These are phyloP conservation scores for Backusella tuberculispora DNA, from an alignment of 192 early-diverging fungal genomes.

Conservation along the genomic window DNA sequence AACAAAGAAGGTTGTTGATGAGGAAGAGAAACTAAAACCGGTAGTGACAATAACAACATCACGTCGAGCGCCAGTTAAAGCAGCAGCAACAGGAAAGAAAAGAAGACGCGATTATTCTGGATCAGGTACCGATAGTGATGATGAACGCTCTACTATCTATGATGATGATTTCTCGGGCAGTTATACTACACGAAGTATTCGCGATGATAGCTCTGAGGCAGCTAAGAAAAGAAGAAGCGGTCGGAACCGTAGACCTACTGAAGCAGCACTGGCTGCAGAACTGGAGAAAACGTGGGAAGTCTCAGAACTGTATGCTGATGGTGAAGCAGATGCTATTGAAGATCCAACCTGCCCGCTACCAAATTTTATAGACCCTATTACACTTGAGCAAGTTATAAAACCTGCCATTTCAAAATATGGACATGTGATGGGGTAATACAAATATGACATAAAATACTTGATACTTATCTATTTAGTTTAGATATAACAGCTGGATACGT, in stretches of 20 bases:
- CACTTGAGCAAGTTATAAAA: conserved; percentile 81
- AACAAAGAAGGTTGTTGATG: background rate
- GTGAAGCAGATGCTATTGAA: conserved; percentile 47
- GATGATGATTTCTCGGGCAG: conserved; percentile 69
- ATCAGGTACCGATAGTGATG: conserved; percentile 45
- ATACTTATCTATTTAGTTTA: background rate
- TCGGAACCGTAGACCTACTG: conserved; percentile 1
- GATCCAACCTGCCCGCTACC: conserved; percentile 71
- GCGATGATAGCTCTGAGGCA: conserved; percentile 52
- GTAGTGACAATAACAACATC: background rate
- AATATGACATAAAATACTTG: conserved; percentile 5
- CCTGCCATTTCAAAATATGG: conserved; percentile 94
- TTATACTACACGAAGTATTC: conserved; percentile 47
- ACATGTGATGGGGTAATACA: conserved; percentile 76
- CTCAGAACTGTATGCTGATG: conserved; percentile 34
- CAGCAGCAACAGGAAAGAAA: background rate
- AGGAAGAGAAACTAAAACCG: background rate
- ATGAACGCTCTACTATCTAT: conserved; percentile 53
- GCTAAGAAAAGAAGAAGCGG: conserved; percentile 43
- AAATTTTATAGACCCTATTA: conserved; percentile 91
- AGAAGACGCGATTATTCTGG: background rate
- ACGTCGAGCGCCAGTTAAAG: background rate
- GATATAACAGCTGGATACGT: conserved; percentile 75
- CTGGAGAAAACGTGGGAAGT: background rate
- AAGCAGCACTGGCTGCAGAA: conserved; percentile 1